These are phyloP conservation scores for Albifimbria verrucaria DNA, from an alignment of 2,329 filamentous ascomycete species.

Conservation along the genomic window DNA sequence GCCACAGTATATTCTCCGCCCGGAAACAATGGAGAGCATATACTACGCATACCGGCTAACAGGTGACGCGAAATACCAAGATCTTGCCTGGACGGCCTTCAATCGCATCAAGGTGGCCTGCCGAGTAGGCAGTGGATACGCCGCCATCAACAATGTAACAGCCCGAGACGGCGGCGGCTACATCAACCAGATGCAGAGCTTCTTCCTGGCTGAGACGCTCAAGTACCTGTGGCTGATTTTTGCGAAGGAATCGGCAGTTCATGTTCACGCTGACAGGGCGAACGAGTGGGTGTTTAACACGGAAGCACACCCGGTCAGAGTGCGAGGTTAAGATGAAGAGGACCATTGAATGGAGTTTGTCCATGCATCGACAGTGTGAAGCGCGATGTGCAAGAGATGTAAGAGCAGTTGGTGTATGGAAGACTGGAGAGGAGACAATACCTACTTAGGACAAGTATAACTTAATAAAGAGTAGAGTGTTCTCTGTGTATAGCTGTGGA, in stretches of 20 bases:
- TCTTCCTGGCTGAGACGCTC: slow-evolving; percentile 82
- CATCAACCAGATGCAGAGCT: slow-evolving; percentile 76
- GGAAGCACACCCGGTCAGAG: slow-evolving; percentile 41
- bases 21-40: slow-evolving; percentile 79
- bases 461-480: no score
- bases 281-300: slow-evolving; percentile 51
- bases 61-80: slow-evolving; percentile 70
- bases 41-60: slow-evolving; percentile 87
- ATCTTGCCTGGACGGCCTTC: slow-evolving; percentile 83
- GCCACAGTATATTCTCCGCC: slow-evolving; percentile 64
- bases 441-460: no score
- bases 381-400: no score
- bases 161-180: slow-evolving; percentile 55
- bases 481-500: no score
- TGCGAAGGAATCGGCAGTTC: slow-evolving; percentile 53
- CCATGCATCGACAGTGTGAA: no score
- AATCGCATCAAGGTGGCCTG: slow-evolving; percentile 62
- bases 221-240: slow-evolving; percentile 80
- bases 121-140: slow-evolving; percentile 63
- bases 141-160: slow-evolving; percentile 65
- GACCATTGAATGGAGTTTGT: no score
- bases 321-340: slow-evolving; percentile 12
- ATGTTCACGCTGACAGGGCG: slow-evolving; percentile 41
- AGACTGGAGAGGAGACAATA: no score
- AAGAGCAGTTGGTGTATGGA: no score